phyloP scores from a whole-genome alignment of 2,329 filamentous ascomycete species.

The Boeremia exigua region DNA sequence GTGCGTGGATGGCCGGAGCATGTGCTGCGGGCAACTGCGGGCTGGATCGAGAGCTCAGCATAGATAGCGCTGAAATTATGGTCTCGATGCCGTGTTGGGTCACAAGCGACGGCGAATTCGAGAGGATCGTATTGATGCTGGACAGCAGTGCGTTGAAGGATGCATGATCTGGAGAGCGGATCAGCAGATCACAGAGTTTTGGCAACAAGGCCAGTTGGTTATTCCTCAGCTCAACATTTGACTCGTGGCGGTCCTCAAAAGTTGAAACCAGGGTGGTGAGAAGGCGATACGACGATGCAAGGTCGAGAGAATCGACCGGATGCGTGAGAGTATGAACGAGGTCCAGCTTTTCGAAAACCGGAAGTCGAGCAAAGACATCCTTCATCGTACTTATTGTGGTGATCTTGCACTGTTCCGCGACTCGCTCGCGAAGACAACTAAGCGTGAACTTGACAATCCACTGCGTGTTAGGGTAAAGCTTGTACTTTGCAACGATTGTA shows the following conservation, averaged over 20 bases:
- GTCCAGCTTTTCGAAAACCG: slow-evolving; percentile 28
- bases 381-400: slow-evolving; percentile 19
- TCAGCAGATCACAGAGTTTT: slow-evolving; percentile 29
- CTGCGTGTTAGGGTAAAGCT: slow-evolving; percentile 26
- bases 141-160: slow-evolving; percentile 59
- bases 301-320: slow-evolving; percentile 8
- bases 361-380: slow-evolving; percentile 23
- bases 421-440: slow-evolving; percentile 23
- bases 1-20: slow-evolving; percentile 56
- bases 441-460: slow-evolving; percentile 35
- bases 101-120: slow-evolving; percentile 45
- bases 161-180: slow-evolving; percentile 60
- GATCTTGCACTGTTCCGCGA: slow-evolving; percentile 18
- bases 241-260: slow-evolving; percentile 33
- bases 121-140: slow-evolving; percentile 55
- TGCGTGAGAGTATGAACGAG: slow-evolving; percentile 25
- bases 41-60: slow-evolving; percentile 41
- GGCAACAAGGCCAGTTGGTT: slow-evolving; percentile 40
- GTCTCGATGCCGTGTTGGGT: slow-evolving; percentile 54
- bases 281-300: slow-evolving; percentile 28
- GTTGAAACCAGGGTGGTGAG: slow-evolving; percentile 37
- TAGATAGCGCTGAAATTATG: slow-evolving; percentile 45
- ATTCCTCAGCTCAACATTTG: slow-evolving; percentile 28
- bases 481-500: slow-evolving; percentile 30
- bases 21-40: slow-evolving; percentile 32